phyloP scores from a whole-genome alignment of 2,329 filamentous ascomycete genomes.

The Sporothrix mexicana region DNA sequence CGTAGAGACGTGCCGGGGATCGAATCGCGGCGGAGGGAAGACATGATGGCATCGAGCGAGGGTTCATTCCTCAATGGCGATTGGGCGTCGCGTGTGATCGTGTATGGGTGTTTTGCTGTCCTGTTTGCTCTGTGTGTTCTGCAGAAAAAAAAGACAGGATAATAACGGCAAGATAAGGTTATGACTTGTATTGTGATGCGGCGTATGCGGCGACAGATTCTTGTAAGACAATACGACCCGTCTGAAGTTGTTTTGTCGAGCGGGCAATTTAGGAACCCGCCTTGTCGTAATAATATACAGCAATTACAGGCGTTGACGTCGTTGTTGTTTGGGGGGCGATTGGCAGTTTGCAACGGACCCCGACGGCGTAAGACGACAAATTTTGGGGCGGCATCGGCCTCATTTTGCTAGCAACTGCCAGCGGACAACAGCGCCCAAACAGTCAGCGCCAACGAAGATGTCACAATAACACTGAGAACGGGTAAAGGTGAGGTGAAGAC shows the following conservation, averaged over 20 bases:
- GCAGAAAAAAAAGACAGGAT: neutral
- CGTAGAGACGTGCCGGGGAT: slow-evolving; percentile 31
- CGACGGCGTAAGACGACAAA: neutral
- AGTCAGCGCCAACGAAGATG: neutral
- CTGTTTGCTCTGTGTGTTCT: neutral
- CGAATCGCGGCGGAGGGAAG: slow-evolving; percentile 42
- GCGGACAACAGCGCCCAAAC: neutral
- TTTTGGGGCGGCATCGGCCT: slow-evolving; percentile 21
- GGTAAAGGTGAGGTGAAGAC: neutral
- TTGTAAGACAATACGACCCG: neutral
- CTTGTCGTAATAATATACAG: neutral
- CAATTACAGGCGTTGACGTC: slow-evolving; percentile 10
- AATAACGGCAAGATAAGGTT: neutral
- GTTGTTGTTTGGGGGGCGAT: neutral
- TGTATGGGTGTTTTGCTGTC: neutral
- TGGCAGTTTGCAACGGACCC: neutral
- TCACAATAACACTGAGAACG: neutral
- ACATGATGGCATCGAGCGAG: slow-evolving; percentile 45
- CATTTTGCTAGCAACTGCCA: neutral
- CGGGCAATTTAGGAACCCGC: slow-evolving; percentile 18
- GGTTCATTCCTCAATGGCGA: slow-evolving; percentile 68
- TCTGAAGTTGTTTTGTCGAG: neutral
- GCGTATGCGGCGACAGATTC: slow-evolving; percentile 1
- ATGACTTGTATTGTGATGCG: neutral
- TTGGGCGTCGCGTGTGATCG: neutral